Evolutionary conservation across 2,329 filamentous ascomycete genomes (phyloP).

Genomic region (Dactylonectria estremocensis): DNA sequence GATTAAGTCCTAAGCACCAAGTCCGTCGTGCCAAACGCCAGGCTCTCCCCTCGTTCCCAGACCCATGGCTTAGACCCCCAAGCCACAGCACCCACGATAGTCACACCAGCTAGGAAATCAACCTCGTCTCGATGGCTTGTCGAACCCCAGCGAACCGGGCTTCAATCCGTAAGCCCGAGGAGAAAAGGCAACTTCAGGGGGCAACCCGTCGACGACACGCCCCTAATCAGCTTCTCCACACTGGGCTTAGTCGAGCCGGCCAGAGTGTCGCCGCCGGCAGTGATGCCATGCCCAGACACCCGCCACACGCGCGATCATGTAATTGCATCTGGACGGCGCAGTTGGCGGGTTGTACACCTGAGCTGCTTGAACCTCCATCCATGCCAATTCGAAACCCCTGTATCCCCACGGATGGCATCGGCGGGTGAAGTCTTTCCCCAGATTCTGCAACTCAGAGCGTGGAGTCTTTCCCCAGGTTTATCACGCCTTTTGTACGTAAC

Average conservation of each 20-base stretch:
- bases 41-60: background rate
- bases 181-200: background rate
- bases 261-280: background rate
- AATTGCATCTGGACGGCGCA: background rate
- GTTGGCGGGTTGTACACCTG: background rate
- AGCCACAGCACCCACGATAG: background rate
- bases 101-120: background rate
- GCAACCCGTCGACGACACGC: background rate
- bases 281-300: background rate
- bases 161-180: background rate
- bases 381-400: background rate
- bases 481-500: conserved; percentile 1
- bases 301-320: background rate
- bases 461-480: conserved; percentile 8
- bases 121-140: too few relatives aligned
- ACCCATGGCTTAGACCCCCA: background rate
- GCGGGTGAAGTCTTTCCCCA: background rate
- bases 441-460: background rate
- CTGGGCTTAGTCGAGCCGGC: background rate
- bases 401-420: background rate
- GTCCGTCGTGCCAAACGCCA: background rate
- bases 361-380: background rate
- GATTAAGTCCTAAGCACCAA: background rate
- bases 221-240: background rate
- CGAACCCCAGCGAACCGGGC: background rate